A percentile compares a stretch with the other conserved stretches of the same genome.
These are phyloP conservation scores for Lactifluus piperatus DNA, from an alignment of 768 basidiomycete species.

Conservation along the genomic window DNA sequence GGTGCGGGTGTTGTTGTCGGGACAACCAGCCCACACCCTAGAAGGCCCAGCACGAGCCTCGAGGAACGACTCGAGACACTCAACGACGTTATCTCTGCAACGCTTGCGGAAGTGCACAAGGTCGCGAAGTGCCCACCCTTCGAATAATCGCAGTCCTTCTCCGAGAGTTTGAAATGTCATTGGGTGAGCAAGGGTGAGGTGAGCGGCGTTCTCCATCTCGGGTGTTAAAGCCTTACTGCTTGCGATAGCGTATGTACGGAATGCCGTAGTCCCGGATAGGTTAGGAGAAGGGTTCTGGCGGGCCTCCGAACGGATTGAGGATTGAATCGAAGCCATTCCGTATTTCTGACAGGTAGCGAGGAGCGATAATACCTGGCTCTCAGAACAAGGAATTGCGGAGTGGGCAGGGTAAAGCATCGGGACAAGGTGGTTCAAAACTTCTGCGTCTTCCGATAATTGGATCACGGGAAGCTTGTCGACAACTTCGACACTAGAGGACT, in stretches of 20 bases:
- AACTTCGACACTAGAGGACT: not conserved
- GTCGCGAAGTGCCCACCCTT: not conserved
- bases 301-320: not conserved
- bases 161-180: not conserved
- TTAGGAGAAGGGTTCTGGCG: not conserved
- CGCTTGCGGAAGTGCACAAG: not conserved
- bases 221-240: not conserved
- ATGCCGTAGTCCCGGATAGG: not conserved
- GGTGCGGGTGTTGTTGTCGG: no score
- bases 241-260: conserved; percentile 15
- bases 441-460: not conserved
- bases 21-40: not conserved
- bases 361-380: not conserved
- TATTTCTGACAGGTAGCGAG: conserved; percentile 22
- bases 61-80: not conserved
- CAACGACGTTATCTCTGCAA: not conserved
- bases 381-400: not conserved
- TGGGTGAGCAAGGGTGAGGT: not conserved
- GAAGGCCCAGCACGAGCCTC: not conserved
- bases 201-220: not conserved
- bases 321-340: conserved; percentile 13
- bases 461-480: not conserved
- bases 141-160: not conserved
- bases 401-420: not conserved
- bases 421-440: not conserved